Base-by-base conservation (phyloP, 2,329 filamentous ascomycete genomes). In the Leptographium galeiforme region DNA sequence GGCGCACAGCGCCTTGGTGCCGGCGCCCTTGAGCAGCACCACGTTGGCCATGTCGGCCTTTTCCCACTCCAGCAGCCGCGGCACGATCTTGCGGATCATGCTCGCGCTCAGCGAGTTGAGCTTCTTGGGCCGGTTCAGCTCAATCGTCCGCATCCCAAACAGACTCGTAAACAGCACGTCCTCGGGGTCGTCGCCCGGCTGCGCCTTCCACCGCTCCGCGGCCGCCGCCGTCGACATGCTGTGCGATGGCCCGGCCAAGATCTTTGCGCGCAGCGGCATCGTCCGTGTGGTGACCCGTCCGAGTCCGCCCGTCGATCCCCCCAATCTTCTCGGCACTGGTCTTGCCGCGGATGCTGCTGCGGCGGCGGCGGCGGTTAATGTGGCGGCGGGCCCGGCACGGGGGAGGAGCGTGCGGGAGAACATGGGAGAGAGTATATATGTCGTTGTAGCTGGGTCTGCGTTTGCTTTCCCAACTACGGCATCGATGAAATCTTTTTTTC, bases 21-120 rank as follows among this genome's bases (percentile, higher is more conserved):
- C 94, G 30, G 86, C 81, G 57, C 93, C 93, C 70, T 95, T 95
- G 68, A 98, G 84, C 60, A 98, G 79, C 54, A 98, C 73, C 8
- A 97, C 82, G 67, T 95, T 95, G 53, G 93, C 90, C 72, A 98
- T 76, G 64, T 95, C 85, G 33, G 91, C 97, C 70, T 94, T 93
- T 63, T 87, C 82, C 90, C 90, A 98, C 74, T 97, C 91, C 64
- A 87, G 76, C 64, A 98, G 69, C 54, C 93, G 81, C 25, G 91
- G 90, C 48, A 89, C 74, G 62, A 98, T 97, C 73, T 98, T 97
- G 63, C 87, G 81, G 58, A 85, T 87, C 94, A 98, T 98, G 55
- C 90, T 96, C 51, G 77, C 87, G 68, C 94, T 90, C 60, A 98
- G 81, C 32, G 91, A 86, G 71, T 98, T 97, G 67, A 89, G 78